Evolutionary conservation across 768 basidiomycete species (phyloP).

Genomic region (Exidia glandulosa): DNA sequence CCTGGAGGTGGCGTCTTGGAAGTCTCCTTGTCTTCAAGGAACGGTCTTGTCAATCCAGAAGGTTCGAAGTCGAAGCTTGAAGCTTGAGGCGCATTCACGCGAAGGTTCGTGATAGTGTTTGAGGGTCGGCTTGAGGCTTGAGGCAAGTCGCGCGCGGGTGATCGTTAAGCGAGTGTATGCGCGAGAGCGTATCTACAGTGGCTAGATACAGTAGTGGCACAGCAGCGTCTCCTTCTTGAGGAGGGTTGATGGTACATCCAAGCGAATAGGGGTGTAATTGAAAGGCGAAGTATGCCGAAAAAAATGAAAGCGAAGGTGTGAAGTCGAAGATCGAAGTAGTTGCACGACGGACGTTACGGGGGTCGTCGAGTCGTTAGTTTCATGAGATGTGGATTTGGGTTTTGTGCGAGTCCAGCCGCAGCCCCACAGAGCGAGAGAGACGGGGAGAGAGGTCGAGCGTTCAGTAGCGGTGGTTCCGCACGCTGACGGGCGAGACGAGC

Average conservation of each 20-base stretch:
- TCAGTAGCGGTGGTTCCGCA: background rate
- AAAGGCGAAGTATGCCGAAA: background rate
- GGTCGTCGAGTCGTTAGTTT: no score
- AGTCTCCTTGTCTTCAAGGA: no score
- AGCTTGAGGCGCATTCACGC: no score
- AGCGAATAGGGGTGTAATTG: background rate
- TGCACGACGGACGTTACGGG: no score
- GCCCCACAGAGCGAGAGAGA: background rate
- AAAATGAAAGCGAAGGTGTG: background rate
- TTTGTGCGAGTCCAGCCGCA: background rate
- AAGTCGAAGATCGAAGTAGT: background rate
- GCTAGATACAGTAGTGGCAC: background rate
- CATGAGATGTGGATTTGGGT: no score
- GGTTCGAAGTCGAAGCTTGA: no score
- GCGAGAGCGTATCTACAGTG: background rate
- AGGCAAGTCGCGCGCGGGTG: background rate
- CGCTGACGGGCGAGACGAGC: background rate
- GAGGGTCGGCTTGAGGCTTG: background rate
- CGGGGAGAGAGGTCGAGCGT: background rate
- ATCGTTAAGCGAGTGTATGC: background rate
- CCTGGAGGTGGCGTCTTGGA: background rate
- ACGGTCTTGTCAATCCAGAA: no score
- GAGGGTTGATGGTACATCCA: background rate
- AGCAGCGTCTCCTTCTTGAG: no score
- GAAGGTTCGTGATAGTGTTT: no score